phyloP scores from a whole-genome alignment of 176 grass and related monocot genomes.

The Elaeis guineensis region DNA sequence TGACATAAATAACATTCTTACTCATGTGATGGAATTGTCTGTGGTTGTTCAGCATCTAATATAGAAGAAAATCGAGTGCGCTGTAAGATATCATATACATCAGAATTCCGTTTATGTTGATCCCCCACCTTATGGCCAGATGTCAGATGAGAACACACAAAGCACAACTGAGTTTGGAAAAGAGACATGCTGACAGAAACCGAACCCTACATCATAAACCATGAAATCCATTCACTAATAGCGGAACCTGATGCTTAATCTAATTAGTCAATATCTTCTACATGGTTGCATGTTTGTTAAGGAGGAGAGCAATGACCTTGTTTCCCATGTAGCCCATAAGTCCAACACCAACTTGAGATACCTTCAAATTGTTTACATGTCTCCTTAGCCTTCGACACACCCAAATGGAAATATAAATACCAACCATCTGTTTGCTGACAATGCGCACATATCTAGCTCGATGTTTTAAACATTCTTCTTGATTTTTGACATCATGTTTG shows the following conservation, averaged over 20 bases:
- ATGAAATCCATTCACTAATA: too few species aligned
- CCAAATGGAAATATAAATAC: slow-evolving; percentile 63
- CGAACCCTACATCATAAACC: slow-evolving; percentile 34
- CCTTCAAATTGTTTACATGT: slow-evolving; percentile 57
- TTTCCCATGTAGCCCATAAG: slow-evolving; percentile 70
- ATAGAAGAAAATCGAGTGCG: slow-evolving; percentile 41
- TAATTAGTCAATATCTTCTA: too few species aligned
- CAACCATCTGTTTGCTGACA: slow-evolving; percentile 70
- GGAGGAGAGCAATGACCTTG: slow-evolving; percentile 34
- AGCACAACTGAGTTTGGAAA: slow-evolving; percentile 59
- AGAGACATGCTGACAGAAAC: slow-evolving; percentile 59
- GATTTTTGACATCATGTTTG: neutral
- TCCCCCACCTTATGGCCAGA: slow-evolving; percentile 50
- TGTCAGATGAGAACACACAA: slow-evolving; percentile 63
- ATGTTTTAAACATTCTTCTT: slow-evolving; percentile 7
- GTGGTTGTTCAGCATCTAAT: slow-evolving; percentile 21
- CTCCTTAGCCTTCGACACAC: slow-evolving; percentile 33
- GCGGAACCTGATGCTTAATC: too few species aligned
- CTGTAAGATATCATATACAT: slow-evolving; percentile 47
- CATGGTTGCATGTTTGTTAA: neutral
- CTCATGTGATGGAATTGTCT: slow-evolving; percentile 58
- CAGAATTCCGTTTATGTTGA: slow-evolving; percentile 44
- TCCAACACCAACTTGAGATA: slow-evolving; percentile 54
- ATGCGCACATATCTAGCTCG: slow-evolving; percentile 31
- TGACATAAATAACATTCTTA: slow-evolving; percentile 10